Evolutionary conservation across 108 stramenopile species (phyloP).

Genomic region (Fistulifera pelliculosa): DNA sequence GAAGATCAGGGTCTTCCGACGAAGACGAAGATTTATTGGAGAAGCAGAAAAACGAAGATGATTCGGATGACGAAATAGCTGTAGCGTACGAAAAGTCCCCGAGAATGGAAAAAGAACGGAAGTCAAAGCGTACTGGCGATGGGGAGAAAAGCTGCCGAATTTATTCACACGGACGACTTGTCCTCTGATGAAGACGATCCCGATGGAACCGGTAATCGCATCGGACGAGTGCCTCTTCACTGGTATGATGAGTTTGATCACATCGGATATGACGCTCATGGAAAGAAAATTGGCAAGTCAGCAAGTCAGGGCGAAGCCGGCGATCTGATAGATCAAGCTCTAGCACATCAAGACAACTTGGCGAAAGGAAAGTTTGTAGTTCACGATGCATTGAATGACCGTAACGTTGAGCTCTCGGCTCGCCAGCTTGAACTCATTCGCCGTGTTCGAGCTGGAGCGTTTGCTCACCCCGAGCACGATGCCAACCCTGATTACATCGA

Average conservation of each 20-base stretch:
- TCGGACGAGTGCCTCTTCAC: constrained; percentile 94
- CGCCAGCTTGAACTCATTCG: constrained; percentile 91
- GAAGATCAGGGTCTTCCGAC: constrained; percentile 84
- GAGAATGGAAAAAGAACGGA: constrained; percentile 32
- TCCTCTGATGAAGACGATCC: constrained; percentile 96
- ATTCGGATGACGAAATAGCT: constrained; percentile 50
- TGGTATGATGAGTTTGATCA: constrained; percentile 98
- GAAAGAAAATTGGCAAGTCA: constrained; percentile 75
- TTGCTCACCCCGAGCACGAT: constrained; percentile 93
- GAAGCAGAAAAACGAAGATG: constrained; percentile 50
- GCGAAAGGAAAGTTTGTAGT: constrained; percentile 67
- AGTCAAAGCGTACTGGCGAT: constrained; percentile 21
- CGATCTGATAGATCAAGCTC: constrained; percentile 66
- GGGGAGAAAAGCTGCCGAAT: constrained; percentile 26
- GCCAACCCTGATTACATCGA: constrained; percentile 91
- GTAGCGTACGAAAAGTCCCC: constrained; percentile 44
- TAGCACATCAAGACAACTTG: constrained; percentile 63
- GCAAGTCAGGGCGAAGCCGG: constrained; percentile 30
- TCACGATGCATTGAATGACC: constrained; percentile 93
- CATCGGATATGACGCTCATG: constrained; percentile 92
- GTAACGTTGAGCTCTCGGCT: constrained; percentile 74
- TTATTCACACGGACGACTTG: constrained; percentile 90
- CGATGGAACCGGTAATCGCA: constrained; percentile 78
- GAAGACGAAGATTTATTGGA: constrained; percentile 69
- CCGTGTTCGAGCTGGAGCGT: constrained; percentile 88